A percentile compares a stretch with the other conserved stretches of the same genome.
These are phyloP conservation scores for Hammondia hammondi DNA, from an alignment of 169 alveolate genomes.

Conservation along the genomic window DNA sequence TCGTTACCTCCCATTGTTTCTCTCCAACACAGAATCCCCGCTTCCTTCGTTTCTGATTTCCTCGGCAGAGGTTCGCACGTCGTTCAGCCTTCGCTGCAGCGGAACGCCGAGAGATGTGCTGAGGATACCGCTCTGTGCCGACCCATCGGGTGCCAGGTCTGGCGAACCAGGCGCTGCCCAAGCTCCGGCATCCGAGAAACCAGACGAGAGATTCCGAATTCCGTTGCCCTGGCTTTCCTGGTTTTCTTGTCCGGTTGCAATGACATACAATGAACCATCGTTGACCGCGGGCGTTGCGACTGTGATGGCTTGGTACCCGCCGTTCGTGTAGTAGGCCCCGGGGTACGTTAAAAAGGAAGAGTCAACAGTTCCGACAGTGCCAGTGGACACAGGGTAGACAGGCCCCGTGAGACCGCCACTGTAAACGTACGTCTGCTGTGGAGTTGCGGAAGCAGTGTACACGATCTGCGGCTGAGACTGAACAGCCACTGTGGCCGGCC, in stretches of 20 bases:
- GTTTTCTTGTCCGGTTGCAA: neutral
- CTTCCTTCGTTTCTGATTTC: too few relatives aligned
- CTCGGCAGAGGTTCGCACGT: too few relatives aligned
- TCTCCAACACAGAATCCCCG: too few relatives aligned
- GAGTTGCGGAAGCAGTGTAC: neutral
- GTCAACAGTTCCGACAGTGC: neutral
- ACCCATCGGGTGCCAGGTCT: neutral
- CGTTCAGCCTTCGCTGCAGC: neutral
- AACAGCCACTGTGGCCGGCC: neutral
- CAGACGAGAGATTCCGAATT: too few relatives aligned
- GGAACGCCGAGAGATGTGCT: conserved; percentile 3
- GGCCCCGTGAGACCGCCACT: neutral
- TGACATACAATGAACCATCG: neutral
- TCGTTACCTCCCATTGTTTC: too few relatives aligned
- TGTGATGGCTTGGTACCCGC: conserved; percentile 8
- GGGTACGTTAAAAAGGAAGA: neutral
- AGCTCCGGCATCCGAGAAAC: too few relatives aligned
- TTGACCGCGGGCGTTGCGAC: neutral
- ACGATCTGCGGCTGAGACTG: neutral
- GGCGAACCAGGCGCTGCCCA: too few relatives aligned
- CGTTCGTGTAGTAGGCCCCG: neutral
- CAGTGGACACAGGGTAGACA: neutral
- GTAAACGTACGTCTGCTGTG: neutral
- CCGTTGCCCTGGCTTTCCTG: neutral
- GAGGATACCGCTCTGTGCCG: neutral